Base-by-base conservation (phyloP, 331 rosid genomes). In the Pyrus hybrid region DNA sequence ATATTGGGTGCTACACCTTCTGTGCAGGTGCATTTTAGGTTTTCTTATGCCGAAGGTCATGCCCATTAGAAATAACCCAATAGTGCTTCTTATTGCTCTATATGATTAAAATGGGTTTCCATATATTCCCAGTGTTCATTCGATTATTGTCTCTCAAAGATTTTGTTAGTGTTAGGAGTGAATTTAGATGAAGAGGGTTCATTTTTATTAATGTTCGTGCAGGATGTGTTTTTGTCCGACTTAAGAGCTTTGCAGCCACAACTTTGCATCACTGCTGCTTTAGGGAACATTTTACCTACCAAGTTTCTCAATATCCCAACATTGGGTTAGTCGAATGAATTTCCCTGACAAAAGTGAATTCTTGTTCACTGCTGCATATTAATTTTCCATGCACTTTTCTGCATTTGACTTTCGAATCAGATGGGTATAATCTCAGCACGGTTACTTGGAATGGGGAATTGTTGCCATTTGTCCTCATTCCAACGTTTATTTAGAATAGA, bases 251-350 rank as follows among this genome's bases (percentile, higher is more conserved):
- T 94, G 85, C 86, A 92, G 77, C 97, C 97, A 1, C 88, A 92
- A 69, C 80, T 94, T 56, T 94, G 99, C 77, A 78, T 94, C 69
- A 91, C 97, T 1, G 97, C 97, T 1, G 99, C 97, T 32, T 94
- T 90, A 58, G 97, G 98, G 70, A 94, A 94, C 72, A 91, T 94
- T 84, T 83, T 91, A 73, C 98, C 98, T 35, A 88, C 81, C 87
- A 86, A 87, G 77, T 87, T 94, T 87, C 90, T 94, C 16, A 70
- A 88, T 60, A 87, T 91, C 77, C 99, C 95, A 8, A 57, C 82
- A 37, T 68, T 71, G 45, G 98, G 98, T 91, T 83, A 54, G 86
- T 83, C 16, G 14, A 76, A 41, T 26, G 8, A 58, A 23, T 4
- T 73, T 69, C 45, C 8, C 66, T 58, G 25, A 66, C 45, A 54